Percentiles rank a stretch among this genome's conserved stretches.
Evolutionary conservation across 2,329 filamentous ascomycete genomes (phyloP).

Genomic region (Sarocladiaceae sp.): DNA sequence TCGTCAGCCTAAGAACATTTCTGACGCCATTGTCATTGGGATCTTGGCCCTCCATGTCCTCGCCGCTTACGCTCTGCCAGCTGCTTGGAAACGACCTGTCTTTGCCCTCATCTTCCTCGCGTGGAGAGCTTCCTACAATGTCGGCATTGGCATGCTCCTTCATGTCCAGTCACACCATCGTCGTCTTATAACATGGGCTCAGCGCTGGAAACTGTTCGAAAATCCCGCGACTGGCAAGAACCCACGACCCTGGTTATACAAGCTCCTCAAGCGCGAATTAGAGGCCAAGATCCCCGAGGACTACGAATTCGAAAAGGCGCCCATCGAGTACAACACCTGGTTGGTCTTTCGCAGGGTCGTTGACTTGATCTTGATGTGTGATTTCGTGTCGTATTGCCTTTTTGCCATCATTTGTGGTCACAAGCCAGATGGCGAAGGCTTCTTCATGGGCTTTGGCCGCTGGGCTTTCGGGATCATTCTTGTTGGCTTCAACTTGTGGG

Average conservation of each 20-base stretch:
- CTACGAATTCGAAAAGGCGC: constrained; percentile 88
- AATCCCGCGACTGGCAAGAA: constrained; percentile 74
- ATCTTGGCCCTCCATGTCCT: constrained; percentile 72
- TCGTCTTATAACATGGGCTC: constrained; percentile 80
- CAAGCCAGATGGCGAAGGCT: constrained; percentile 64
- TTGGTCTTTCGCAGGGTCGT: constrained; percentile 91
- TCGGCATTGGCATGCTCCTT: constrained; percentile 85
- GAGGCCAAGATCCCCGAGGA: constrained; percentile 92
- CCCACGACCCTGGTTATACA: constrained; percentile 75
- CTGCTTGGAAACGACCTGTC: constrained; percentile 61
- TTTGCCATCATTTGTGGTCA: constrained; percentile 86
- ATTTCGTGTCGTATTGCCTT: constrained; percentile 93
- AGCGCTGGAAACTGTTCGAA: constrained; percentile 80
- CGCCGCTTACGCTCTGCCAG: constrained; percentile 66
- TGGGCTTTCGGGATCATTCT: constrained; percentile 74
- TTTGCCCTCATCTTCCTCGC: constrained; percentile 83
- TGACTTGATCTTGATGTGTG: constrained; percentile 96
- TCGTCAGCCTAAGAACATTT: constrained; percentile 89
- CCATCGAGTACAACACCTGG: constrained; percentile 99
- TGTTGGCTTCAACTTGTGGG: constrained; percentile 94
- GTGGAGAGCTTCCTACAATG: constrained; percentile 90
- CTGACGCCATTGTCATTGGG: constrained; percentile 72
- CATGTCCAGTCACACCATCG: constrained; percentile 86
- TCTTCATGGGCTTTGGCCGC: constrained; percentile 62
- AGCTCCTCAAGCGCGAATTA: constrained; percentile 78